These are phyloP conservation scores for Scenedesmus sp. DNA, from an alignment of 163 green algal genomes.

Conservation along the genomic window DNA sequence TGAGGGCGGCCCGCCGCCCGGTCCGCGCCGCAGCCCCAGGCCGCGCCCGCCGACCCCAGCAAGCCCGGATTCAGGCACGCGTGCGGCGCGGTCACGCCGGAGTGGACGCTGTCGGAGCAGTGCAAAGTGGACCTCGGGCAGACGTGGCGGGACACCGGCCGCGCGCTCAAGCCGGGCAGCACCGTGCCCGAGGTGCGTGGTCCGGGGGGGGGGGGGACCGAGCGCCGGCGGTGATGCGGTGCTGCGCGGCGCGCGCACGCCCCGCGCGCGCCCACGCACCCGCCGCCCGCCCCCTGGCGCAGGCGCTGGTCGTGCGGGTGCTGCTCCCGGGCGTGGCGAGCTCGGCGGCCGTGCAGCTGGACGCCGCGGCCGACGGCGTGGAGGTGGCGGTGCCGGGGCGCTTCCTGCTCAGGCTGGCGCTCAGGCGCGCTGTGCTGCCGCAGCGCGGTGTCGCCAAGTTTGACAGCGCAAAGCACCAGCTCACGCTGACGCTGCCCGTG, in stretches of 20 bases:
- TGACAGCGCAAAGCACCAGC: constrained; percentile 58
- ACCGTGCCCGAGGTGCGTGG: constrained; percentile 45
- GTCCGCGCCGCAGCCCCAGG: background rate
- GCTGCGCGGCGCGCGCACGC: background rate
- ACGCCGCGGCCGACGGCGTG: constrained; percentile 48
- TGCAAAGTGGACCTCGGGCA: constrained; percentile 50
- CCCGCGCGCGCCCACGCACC: no score
- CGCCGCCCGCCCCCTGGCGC: no score
- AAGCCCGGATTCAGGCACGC: background rate
- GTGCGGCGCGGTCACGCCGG: constrained; percentile 47
- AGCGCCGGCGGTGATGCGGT: constrained; percentile 46
- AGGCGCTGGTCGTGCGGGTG: constrained; percentile 63
- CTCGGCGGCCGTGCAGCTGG: constrained; percentile 52
- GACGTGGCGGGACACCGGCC: constrained; percentile 57
- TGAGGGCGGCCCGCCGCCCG: no score
- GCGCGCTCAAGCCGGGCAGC: background rate
- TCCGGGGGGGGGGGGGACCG: constrained; percentile 58
- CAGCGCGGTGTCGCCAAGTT: constrained; percentile 45
- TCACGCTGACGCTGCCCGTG: constrained; percentile 67
- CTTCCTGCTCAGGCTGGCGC: constrained; percentile 44
- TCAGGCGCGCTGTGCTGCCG: background rate
- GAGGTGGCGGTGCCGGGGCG: constrained; percentile 38
- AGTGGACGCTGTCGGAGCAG: constrained; percentile 58
- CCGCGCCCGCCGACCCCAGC: background rate
- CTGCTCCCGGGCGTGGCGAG: constrained; percentile 55